These are phyloP conservation scores for Diutina rugosa DNA, from an alignment of 1,139 yeast species.

Conservation along the genomic window DNA sequence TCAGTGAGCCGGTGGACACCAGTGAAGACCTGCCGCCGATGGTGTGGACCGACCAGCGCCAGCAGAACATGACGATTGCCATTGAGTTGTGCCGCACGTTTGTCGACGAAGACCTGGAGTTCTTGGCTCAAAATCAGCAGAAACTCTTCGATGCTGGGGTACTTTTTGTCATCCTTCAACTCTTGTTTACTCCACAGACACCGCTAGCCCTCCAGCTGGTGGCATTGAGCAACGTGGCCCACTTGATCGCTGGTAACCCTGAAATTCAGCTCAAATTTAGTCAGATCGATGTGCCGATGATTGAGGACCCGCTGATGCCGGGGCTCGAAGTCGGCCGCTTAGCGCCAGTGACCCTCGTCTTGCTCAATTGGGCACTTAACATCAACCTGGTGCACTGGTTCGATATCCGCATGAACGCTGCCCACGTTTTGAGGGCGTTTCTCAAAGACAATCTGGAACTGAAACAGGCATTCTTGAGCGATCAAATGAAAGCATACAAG, in stretches of 20 bases:
- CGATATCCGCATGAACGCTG: constrained; percentile 66
- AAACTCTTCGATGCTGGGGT: constrained; percentile 51
- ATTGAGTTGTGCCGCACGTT: constrained; percentile 66
- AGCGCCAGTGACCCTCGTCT: constrained; percentile 61
- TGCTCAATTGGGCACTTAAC: constrained; percentile 70
- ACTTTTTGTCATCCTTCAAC: constrained; percentile 48
- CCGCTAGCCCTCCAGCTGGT: constrained; percentile 51
- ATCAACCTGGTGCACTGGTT: constrained; percentile 77
- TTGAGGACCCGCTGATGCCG: constrained; percentile 65
- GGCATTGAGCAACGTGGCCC: constrained; percentile 67
- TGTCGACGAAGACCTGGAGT: constrained; percentile 64
- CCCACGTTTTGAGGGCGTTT: constrained; percentile 53
- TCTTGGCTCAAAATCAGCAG: constrained; percentile 47
- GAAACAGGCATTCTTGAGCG: constrained; percentile 45
- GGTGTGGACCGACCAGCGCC: constrained; percentile 63
- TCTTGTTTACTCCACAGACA: constrained; percentile 53
- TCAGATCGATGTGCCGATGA: constrained; percentile 79
- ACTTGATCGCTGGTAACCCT: constrained; percentile 52
- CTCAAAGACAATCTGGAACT: constrained; percentile 55
- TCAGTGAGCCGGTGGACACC: constrained; percentile 45
- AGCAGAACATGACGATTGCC: constrained; percentile 50
- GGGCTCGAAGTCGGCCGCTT: constrained; percentile 20
- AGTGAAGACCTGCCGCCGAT: constrained; percentile 14
- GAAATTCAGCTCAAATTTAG: constrained; percentile 58
- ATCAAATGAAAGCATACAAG: constrained; percentile 43